Evolutionary conservation across 2,329 filamentous ascomycete species (phyloP), one percentile per base, ranked within the genome.

Genomic region (Ophiostoma ulmi): DNA sequence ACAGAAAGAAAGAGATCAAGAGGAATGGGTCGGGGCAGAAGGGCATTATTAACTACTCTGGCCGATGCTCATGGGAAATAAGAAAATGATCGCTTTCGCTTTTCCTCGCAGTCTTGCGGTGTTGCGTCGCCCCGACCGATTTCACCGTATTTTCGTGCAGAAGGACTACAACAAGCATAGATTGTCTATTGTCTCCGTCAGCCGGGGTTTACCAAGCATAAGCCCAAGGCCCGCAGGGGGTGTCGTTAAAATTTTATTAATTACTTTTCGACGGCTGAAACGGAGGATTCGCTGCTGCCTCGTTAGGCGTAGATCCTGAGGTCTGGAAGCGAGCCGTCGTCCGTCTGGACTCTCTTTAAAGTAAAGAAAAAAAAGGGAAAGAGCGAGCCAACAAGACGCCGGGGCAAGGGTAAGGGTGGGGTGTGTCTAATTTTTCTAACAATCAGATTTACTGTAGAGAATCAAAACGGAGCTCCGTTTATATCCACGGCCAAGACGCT

Each of bases 141-240:
- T 71, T 69, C 67, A 71, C 67, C 70, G 70, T 73, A 72, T 72
- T 72, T 72, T 72, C 72, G 67, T 66, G 38, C 58, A 61, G 58
- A 71, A 70, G 55, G 38, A 64, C 22, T 36, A 14, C 36, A 65
- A 39, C 8, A 39, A 36, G 35, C 35, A 65, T 38, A 65, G 36
- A 65, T n/a, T 64, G 58, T 35, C 38, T 26, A 63, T 48, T 67
- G 52, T 71, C 70, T 71, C 70, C 63, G 70, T 70, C 68, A 58
- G 68, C 70, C 70, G 70, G 70, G 70, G 64, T 72, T 71, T 72
- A 72, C 70, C 52, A 70, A 70, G 67, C 67, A 69, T 61, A 63
- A 71, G 58, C 67, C 67, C 55, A 67, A 67, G 63, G 70, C 58
- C 70, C 58, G 20, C 48, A 61, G 68, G 70, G 70, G 13, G 70